Base-by-base conservation (phyloP, 441 rosid genomes). In the Pelargonium fulgidum region DNA sequence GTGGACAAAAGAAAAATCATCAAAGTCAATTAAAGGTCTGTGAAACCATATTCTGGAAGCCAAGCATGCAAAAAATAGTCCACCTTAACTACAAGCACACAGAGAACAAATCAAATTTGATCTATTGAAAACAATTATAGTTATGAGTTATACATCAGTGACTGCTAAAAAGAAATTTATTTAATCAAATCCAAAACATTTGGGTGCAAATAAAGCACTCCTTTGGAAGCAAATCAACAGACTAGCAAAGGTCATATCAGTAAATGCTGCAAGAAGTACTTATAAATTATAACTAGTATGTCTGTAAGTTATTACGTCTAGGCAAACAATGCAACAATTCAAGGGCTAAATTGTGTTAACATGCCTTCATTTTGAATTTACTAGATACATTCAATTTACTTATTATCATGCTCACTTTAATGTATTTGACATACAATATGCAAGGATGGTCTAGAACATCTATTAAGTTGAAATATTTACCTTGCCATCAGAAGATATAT, bases 401-500 rank as follows among this genome's bases (percentile, higher is more conserved):
- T 19, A 52, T 14, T 17, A 7, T 58, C 62, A 58, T 58, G 62
- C 62, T 54, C 17, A 3, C 16, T 48, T 11, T 48, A 13, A 6
- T 13, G n/a, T 13, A 58, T 19, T 58, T 58, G 62, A 58, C 26
- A 58, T 9, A 58, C 62, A 17, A 19, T 58, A 58, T 7, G 26
- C 10, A 17, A 58, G 62, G 62, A 58, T 58, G 62, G 20, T 19
- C 62, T 58, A 58, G 62, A 10, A 19, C 26, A 58, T 58, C 62
- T 58, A 58, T 19, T 7, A 19, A 58, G 29, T 9, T 58, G 20
- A 22, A 14, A 20, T 4, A 19, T 8, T 58, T 2, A 58, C 13
- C 22, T 58, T 11, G 62, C 20, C 42, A 58, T 58, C 62, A 58
- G 62, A 58, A 58, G 22, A 19, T 7, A 20, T 8, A 17, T 22